A percentile compares a stretch with the other conserved stretches of the same genome.
These are phyloP conservation scores for Trebouxia gelatinosa DNA, from an alignment of 163 green algal species.

Conservation along the genomic window DNA sequence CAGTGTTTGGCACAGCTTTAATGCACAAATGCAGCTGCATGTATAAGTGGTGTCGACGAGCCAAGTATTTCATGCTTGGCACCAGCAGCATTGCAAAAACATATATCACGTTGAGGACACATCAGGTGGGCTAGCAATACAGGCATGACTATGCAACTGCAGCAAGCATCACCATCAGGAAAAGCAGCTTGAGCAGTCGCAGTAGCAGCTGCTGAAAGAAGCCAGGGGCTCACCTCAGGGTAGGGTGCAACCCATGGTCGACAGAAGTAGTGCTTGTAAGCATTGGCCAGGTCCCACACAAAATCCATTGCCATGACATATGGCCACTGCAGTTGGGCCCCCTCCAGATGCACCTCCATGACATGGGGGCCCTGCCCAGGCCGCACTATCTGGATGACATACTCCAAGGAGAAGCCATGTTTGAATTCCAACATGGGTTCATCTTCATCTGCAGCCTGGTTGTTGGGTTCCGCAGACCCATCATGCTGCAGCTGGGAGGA, in stretches of 20 bases:
- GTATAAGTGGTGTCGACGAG: background rate
- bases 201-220: too few relatives aligned
- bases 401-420: slow-evolving; percentile 38
- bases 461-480: too few relatives aligned
- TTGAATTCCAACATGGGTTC: background rate
- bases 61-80: background rate
- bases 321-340: slow-evolving; percentile 39
- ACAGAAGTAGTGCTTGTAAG: slow-evolving; percentile 40
- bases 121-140: too few relatives aligned
- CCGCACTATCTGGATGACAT: slow-evolving; percentile 33
- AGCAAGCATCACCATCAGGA: too few relatives aligned
- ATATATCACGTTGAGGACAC: too few relatives aligned
- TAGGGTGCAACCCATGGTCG: slow-evolving; percentile 31
- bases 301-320: slow-evolving; percentile 39
- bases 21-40: too few relatives aligned
- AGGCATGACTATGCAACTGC: too few relatives aligned
- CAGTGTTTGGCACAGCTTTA: too few relatives aligned
- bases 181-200: too few relatives aligned
- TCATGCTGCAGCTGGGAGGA: too few relatives aligned
- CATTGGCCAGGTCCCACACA: slow-evolving; percentile 34
- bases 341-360: slow-evolving; percentile 40
- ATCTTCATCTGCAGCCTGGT: slow-evolving; percentile 10
- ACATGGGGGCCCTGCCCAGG: slow-evolving; percentile 37
- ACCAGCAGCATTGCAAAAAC: too few relatives aligned
- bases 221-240: slow-evolving; percentile 29